Conservation (phyloP, 306 rosid genomes). For the Oxytropis ochrocephala region DNA sequence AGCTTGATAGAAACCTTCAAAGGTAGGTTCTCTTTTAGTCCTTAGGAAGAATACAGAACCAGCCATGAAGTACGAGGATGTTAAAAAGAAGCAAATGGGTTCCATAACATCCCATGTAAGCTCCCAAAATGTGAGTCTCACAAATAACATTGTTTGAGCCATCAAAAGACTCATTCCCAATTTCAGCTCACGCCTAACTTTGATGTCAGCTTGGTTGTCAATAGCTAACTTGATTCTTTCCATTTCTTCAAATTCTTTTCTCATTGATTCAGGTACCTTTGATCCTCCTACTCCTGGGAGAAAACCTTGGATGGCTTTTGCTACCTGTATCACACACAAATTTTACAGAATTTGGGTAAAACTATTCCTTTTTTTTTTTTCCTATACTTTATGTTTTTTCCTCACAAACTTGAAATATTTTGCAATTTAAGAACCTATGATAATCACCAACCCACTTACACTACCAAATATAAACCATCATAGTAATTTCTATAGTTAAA, state of each 20-base stretch:
- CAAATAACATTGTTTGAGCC: conserved; percentile 50
- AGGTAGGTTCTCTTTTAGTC: conserved; percentile 68
- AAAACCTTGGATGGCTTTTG: conserved; percentile 33
- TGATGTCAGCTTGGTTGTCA: conserved; percentile 35
- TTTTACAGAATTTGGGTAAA: conserved; percentile 40
- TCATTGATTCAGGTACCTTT: conserved; percentile 21
- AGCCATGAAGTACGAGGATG: conserved; percentile 64
- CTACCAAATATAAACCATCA: neutral
- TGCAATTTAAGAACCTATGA: neutral
- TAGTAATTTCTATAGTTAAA: neutral
- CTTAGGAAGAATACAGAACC: conserved; percentile 66
- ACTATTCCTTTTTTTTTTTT: conserved; percentile 10
- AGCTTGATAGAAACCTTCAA: conserved; percentile 58
- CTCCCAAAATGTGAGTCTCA: conserved; percentile 93
- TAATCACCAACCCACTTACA: neutral
- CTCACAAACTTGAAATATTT: neutral
- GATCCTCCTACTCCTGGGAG: conserved; percentile 32
- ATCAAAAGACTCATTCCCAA: conserved; percentile 50
- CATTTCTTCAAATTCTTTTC: conserved; percentile 55
- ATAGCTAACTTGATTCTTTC: conserved; percentile 44
- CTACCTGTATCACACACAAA: conserved; percentile 52
- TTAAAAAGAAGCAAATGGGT: conserved; percentile 74
- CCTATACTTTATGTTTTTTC: conserved; percentile 9
- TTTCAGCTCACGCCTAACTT: conserved; percentile 66
- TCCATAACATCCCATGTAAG: conserved; percentile 94